phyloP scores from a whole-genome alignment of 108 stramenopile species.

The Chaetoceros tenuissimus region DNA sequence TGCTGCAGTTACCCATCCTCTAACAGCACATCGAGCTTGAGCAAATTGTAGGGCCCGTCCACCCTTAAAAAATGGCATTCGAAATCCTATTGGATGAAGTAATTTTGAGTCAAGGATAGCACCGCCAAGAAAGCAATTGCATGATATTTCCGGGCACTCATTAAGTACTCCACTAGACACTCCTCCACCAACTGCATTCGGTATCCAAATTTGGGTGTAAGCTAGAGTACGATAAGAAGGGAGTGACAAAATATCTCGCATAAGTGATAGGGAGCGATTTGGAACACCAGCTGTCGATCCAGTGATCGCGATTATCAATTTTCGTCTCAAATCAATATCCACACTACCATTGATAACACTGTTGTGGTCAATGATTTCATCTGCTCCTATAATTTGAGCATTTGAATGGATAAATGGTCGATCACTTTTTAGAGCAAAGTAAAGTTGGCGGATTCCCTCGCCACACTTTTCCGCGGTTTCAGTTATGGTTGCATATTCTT shows the following conservation, averaged over 20 bases:
- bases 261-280: slow-evolving; percentile 72
- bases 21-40: slow-evolving; percentile 73
- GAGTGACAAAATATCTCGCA: slow-evolving; percentile 73
- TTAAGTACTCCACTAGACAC: slow-evolving; percentile 54
- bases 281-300: slow-evolving; percentile 65
- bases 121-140: slow-evolving; percentile 78
- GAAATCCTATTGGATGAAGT: slow-evolving; percentile 58
- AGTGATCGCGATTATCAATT: slow-evolving; percentile 42
- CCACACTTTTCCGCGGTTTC: slow-evolving; percentile 45
- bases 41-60: slow-evolving; percentile 69
- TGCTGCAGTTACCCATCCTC: slow-evolving; percentile 70
- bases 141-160: slow-evolving; percentile 61
- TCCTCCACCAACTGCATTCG: slow-evolving; percentile 75
- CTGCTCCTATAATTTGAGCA: slow-evolving; percentile 27
- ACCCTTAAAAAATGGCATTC: slow-evolving; percentile 61
- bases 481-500: slow-evolving; percentile 3
- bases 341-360: neutral
- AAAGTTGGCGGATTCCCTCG: slow-evolving; percentile 76
- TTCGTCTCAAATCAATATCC: slow-evolving; percentile 10
- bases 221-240: slow-evolving; percentile 70
- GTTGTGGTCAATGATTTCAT: neutral
- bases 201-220: slow-evolving; percentile 85
- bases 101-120: slow-evolving; percentile 72
- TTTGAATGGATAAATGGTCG: slow-evolving; percentile 55
- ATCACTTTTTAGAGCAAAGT: slow-evolving; percentile 56